A percentile compares a stretch with the other conserved stretches of the same genome.
These are phyloP conservation scores for Cenchrus purpureus DNA, from an alignment of 176 grass and related monocot genomes.

Conservation along the genomic window DNA sequence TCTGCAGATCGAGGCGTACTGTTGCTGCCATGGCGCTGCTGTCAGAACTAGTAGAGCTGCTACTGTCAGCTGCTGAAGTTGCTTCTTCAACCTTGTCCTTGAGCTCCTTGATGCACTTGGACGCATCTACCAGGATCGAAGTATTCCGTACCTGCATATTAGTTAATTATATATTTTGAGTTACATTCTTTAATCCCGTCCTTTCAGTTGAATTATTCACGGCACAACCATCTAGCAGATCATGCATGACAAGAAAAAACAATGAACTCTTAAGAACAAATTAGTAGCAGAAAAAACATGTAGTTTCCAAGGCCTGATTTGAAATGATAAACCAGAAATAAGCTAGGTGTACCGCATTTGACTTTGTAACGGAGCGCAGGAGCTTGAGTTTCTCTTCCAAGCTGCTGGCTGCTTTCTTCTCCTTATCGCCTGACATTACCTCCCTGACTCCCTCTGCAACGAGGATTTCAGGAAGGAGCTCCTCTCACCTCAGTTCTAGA, in stretches of 20 bases:
- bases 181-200: no score
- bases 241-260: no score
- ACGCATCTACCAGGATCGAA: slow-evolving; percentile 66
- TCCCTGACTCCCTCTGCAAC: background rate
- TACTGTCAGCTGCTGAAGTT: slow-evolving; percentile 15
- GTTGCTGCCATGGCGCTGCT: no score
- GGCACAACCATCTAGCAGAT: no score
- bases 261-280: background rate
- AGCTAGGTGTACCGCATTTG: slow-evolving; percentile 44
- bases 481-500: background rate
- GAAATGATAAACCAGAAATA: slow-evolving; percentile 4
- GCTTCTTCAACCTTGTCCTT: slow-evolving; percentile 59
- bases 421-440: slow-evolving; percentile 55
- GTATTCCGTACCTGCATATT: slow-evolving; percentile 53
- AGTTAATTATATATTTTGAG: no score
- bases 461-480: background rate
- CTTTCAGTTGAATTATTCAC: background rate
- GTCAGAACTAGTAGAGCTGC: background rate
- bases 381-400: slow-evolving; percentile 69
- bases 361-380: slow-evolving; percentile 63
- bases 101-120: slow-evolving; percentile 72
- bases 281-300: background rate
- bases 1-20: no score
- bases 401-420: slow-evolving; percentile 42
- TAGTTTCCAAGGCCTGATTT: background rate